Base-by-base conservation (phyloP, 768 basidiomycete genomes). In the Pulveroboletus sp. region DNA sequence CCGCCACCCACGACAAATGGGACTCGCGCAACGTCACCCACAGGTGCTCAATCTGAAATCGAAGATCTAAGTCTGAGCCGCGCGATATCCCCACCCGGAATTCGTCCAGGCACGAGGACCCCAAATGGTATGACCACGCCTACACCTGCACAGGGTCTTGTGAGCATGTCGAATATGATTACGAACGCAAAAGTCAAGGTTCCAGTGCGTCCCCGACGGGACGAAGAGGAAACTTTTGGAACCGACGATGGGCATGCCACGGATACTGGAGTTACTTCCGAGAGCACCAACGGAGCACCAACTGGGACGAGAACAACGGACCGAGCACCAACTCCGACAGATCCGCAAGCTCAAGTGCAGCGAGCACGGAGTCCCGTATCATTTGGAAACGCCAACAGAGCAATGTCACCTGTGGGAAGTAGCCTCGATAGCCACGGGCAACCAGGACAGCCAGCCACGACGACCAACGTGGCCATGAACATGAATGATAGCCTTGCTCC, bases 21-120 rank as follows among this genome's bases (percentile, higher is more conserved):
- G n/a, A 54, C 54, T 20, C 83, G 87, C 29, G 75, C 88, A 3
- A 77, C 80, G 71, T 91, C 90, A 2, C 86, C 90, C 5, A 69
- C 68, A n/a, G 65, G 69, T 24, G 68, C 68, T 26, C 70, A 69
- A 32, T 63, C 72, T 9, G 83, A 82, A 29, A 49, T 67, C 7
- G 84, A 86, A 31, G 81, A 82, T 42, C 68, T 72, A n/a, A n/a
- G n/a, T 43, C 82, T n/a, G n/a, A n/a, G 85, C 27, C 81, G 85
- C 29, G 82, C 84, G 12, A 75, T 85, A 51, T 87, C 87, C 1
- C 86, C 86, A 5, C 64, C 75, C 6, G 76, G 74, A 55, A 63
- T 68, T 13, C 73, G 80, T n/a, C 67, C 75, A 20, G 65, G 55
- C 14, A 67, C 63, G n/a, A 58, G 64, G 22, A 70, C 72, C 8